phyloP scores from a whole-genome alignment of 768 basidiomycete genomes.

The Tricholomella constricta region DNA sequence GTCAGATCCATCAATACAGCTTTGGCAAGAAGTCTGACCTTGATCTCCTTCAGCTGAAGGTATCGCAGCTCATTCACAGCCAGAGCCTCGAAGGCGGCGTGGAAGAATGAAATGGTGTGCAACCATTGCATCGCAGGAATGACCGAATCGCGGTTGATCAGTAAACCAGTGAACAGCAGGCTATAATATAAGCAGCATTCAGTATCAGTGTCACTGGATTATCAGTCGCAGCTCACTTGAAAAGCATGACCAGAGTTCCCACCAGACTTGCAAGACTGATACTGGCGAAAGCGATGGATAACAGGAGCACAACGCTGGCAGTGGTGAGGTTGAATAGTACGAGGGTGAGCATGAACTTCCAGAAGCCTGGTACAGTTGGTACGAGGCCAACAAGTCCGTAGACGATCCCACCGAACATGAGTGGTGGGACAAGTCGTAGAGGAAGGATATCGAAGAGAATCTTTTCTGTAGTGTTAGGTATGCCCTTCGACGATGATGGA shows the following conservation, averaged over 20 bases:
- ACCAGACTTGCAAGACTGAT: conserved; percentile 88
- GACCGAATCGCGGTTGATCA: conserved; percentile 92
- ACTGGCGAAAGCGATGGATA: conserved; percentile 88
- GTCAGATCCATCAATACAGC: background rate
- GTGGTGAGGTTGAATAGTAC: conserved; percentile 97
- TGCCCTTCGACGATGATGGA: no score
- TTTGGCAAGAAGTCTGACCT: conserved; percentile 50
- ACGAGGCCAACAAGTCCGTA: conserved; percentile 96
- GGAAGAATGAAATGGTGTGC: conserved; percentile 95
- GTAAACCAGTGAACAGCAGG: conserved; percentile 90
- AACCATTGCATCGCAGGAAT: conserved; percentile 76
- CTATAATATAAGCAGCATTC: conserved; percentile 41
- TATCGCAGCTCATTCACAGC: conserved; percentile 98
- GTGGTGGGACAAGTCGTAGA: conserved; percentile 89
- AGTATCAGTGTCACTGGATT: conserved; percentile 3
- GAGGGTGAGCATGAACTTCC: conserved; percentile 97
- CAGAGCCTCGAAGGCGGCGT: conserved; percentile 96
- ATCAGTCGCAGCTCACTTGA: conserved; percentile 69
- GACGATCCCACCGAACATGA: conserved; percentile 94
- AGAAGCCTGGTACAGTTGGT: conserved; percentile 85
- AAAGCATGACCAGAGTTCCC: conserved; percentile 96
- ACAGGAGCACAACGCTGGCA: conserved; percentile 85
- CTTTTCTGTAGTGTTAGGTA: conserved; percentile 33
- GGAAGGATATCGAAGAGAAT: conserved; percentile 97
- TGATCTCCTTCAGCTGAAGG: conserved; percentile 87